These are phyloP conservation scores for Ustilago cynodontis DNA, from an alignment of 1,284 basidiomycete genomes.

Conservation along the genomic window DNA sequence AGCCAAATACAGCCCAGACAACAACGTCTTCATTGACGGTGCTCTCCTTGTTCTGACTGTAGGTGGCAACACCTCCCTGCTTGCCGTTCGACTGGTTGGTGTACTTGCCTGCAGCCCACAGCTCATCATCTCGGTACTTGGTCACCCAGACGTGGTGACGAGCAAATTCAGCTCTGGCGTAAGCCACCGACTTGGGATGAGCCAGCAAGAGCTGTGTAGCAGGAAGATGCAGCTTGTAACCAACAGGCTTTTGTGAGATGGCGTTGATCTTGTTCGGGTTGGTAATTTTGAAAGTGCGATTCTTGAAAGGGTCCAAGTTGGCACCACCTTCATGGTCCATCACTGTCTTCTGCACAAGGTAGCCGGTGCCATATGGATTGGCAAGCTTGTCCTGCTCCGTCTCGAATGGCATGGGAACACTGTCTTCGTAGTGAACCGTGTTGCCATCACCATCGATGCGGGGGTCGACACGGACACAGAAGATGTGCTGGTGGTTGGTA, in stretches of 20 bases:
- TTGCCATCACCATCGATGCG: constrained; percentile 92
- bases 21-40: constrained; percentile 74
- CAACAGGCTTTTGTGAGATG: constrained; percentile 76
- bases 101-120: constrained; percentile 88
- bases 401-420: constrained; percentile 70
- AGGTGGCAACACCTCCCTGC: constrained; percentile 76
- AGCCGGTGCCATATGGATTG: constrained; percentile 69
- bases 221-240: constrained; percentile 78
- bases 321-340: constrained; percentile 62
- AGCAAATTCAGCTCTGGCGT: constrained; percentile 81
- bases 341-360: constrained; percentile 67
- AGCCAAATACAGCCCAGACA: constrained; percentile 82
- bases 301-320: constrained; percentile 30
- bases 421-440: constrained; percentile 73
- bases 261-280: constrained; percentile 70
- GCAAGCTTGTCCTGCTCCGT: constrained; percentile 69
- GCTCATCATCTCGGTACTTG: constrained; percentile 77
- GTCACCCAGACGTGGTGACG: constrained; percentile 79
- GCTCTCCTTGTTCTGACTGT: constrained; percentile 75
- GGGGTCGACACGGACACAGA: constrained; percentile 84
- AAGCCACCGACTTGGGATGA: constrained; percentile 80
- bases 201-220: constrained; percentile 79
- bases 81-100: constrained; percentile 79
- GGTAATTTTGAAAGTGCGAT: constrained; percentile 68
- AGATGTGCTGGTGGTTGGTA: constrained; percentile 90